Evolutionary conservation across 345 rosid species (phyloP), one percentile per base, ranked within the genome.

Genomic region (Sisymbrium irio): DNA sequence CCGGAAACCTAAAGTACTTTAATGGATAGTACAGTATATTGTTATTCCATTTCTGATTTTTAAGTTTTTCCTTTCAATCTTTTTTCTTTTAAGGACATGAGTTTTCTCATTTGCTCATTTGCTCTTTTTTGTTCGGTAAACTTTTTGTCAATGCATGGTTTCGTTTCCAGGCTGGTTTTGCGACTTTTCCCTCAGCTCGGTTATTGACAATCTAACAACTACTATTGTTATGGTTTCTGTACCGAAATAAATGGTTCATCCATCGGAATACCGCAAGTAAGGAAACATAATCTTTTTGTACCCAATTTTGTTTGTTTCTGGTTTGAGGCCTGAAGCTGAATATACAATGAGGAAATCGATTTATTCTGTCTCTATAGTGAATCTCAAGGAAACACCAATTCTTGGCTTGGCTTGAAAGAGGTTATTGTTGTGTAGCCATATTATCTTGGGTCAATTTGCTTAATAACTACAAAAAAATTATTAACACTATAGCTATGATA

Each of bases 221-320:
- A 88, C 96, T 10, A 89, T 89, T 59, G 82, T 89, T 56, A 92
- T 89, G 98, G 94, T 92, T 65, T 92, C 96, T 62, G 69, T 88
- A 37, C 54, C 87, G 82, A 85, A 86, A 82, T 89, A 83, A 63
- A 76, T 87, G 46, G 83, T 88, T 56, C 89, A 88, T 65, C 84
- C 82, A 42, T 88, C 96, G 6, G 96, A 92, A 76, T 89, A 81
- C 79, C 90, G 94, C 85, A 92, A 83, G 94, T 92, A 88, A 41
- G 91, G 82, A 32, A 58, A 55, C 36, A 3, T 44, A 6, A 28
- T 10, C 42, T 17, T 36, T 44, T 10, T 7, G n/a, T n/a, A 60
- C 6, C 25, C 25, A 22, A 22, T 22, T 3, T 11, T 37, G 3
- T 37, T 10, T 7, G 9, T 32, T 4, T 5, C 0, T 32, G 6